Evolutionary conservation across 2,329 filamentous ascomycete genomes (phyloP).

Genomic region (Aspergillus felis): DNA sequence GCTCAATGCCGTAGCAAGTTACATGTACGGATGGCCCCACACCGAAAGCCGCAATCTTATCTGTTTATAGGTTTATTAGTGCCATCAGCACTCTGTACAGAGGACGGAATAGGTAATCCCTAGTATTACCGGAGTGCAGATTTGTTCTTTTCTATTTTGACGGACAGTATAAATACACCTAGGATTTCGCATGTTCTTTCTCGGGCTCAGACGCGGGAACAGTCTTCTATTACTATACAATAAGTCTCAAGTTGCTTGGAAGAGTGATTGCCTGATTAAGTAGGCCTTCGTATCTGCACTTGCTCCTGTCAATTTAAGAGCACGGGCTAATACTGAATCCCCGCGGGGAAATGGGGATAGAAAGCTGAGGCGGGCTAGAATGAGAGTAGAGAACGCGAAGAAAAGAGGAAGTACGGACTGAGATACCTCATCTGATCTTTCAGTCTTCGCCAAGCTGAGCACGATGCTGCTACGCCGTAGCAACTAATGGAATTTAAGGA

Average conservation of each 20-base stretch:
- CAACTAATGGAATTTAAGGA: background rate
- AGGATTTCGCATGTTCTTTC: background rate
- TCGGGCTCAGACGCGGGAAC: background rate
- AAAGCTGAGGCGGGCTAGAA: background rate
- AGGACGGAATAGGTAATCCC: background rate
- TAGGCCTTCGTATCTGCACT: background rate
- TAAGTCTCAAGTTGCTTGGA: background rate
- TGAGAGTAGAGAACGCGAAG: background rate
- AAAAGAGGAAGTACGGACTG: background rate
- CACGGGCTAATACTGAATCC: background rate
- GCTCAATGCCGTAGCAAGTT: constrained; percentile 4
- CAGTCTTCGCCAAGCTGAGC: background rate
- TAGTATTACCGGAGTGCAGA: background rate
- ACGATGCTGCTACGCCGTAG: background rate
- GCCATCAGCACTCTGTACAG: background rate
- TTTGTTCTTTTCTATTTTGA: background rate
- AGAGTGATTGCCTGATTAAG: background rate
- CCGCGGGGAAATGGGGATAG: background rate
- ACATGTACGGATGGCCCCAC: constrained; percentile 9
- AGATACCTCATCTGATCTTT: background rate
- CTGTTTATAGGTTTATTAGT: background rate
- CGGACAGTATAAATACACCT: background rate
- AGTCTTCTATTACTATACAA: background rate
- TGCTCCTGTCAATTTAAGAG: constrained; percentile 2
- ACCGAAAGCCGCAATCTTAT: constrained; percentile 1